Evolutionary conservation across 2,329 filamentous ascomycete genomes (phyloP).

Genomic region (Botrytis pseudocinerea): DNA sequence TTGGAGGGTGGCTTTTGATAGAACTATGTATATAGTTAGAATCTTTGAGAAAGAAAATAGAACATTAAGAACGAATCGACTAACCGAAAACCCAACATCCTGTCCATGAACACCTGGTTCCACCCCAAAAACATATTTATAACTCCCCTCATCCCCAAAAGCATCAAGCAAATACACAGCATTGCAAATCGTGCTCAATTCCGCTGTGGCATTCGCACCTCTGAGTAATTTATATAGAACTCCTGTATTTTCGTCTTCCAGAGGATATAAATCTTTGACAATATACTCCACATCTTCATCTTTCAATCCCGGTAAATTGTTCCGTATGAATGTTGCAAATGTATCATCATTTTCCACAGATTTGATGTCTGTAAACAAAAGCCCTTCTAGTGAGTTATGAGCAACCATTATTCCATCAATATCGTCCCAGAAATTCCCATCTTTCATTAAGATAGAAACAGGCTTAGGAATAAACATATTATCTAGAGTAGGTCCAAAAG

Average conservation of each 20-base stretch:
- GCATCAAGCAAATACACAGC: neutral
- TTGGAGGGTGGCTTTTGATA: neutral
- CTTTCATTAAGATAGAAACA: neutral
- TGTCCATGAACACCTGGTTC: neutral
- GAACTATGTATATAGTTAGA: neutral
- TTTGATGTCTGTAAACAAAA: neutral
- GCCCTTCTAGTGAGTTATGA: neutral
- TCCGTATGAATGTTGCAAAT: neutral
- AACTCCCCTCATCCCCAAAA: neutral
- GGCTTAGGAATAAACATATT: neutral
- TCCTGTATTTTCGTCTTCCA: neutral
- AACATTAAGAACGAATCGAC: neutral
- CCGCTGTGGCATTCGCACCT: neutral
- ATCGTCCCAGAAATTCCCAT: neutral
- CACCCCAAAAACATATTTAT: neutral
- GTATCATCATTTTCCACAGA: neutral
- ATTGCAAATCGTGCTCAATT: neutral
- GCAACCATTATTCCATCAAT: neutral
- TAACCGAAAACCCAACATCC: neutral
- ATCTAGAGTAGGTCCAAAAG: neutral
- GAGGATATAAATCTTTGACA: neutral
- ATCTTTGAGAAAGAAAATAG: neutral
- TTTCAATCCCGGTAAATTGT: neutral
- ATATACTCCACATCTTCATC: neutral
- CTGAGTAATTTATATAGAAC: neutral